A percentile compares a stretch with the other conserved stretches of the same genome.
These are phyloP conservation scores for Monosporascus sp. DNA, from an alignment of 2,329 filamentous ascomycete genomes.

Conservation along the genomic window DNA sequence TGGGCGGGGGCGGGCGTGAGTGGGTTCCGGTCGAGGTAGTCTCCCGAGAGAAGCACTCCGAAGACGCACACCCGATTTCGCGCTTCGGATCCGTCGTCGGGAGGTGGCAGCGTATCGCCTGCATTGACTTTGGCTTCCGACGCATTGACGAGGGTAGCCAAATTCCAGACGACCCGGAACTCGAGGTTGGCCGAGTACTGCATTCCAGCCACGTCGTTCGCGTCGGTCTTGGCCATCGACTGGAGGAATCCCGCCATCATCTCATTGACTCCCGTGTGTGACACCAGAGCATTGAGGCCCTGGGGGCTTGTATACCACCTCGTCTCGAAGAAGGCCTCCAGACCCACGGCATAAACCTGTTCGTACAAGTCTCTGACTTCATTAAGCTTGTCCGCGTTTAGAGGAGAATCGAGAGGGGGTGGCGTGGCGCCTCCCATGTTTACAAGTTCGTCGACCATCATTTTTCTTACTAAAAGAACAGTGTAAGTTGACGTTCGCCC, in stretches of 20 bases:
- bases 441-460: conserved; percentile 72
- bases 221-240: conserved; percentile 43
- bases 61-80: conserved; percentile 69
- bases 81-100: conserved; percentile 59
- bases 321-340: conserved; percentile 76
- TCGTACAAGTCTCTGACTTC: conserved; percentile 69
- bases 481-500: conserved; percentile 38
- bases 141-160: conserved; percentile 46
- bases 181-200: conserved; percentile 51
- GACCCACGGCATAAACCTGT: conserved; percentile 69
- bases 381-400: conserved; percentile 48
- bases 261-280: conserved; percentile 55
- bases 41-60: conserved; percentile 71
- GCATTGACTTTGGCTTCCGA: conserved; percentile 30
- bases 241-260: conserved; percentile 63
- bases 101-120: conserved; percentile 37
- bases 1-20: conserved; percentile 45
- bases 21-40: conserved; percentile 56
- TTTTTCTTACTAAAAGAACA: conserved; percentile 51
- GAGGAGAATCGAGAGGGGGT: conserved; percentile 49
- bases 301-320: conserved; percentile 65
- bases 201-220: conserved; percentile 48
- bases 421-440: conserved; percentile 54
- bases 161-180: conserved; percentile 55
- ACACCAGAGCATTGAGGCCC: conserved; percentile 41